Evolutionary conservation across 768 basidiomycete genomes (phyloP).

Genomic region (Mycena maculata): DNA sequence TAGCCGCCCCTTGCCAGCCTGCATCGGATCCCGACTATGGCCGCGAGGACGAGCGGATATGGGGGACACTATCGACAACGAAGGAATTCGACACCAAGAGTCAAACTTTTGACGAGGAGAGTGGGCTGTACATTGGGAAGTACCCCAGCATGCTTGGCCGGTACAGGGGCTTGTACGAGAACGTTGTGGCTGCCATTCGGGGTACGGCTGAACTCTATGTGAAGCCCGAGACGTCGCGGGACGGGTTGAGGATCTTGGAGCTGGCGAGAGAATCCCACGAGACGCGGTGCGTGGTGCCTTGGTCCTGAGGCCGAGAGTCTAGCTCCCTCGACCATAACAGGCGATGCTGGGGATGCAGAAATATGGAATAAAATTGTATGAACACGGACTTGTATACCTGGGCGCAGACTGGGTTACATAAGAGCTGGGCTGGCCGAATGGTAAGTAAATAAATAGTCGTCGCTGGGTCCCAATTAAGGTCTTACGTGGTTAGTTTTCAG

Average conservation of each 20-base stretch:
- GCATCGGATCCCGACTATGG: slow-evolving; percentile 17
- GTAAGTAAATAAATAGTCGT: slow-evolving; percentile 9
- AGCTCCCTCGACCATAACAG: slow-evolving; percentile 4
- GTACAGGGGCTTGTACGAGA: slow-evolving; percentile 21
- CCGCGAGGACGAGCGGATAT: slow-evolving; percentile 19
- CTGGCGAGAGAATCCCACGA: slow-evolving; percentile 18
- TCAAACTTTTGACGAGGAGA: slow-evolving; percentile 19
- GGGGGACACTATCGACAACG: slow-evolving; percentile 16
- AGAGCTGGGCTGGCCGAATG: slow-evolving; percentile 3
- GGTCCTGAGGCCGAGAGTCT: slow-evolving; percentile 20
- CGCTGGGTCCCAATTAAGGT: slow-evolving; percentile 14
- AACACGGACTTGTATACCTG: too few relatives aligned
- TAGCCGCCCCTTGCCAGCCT: slow-evolving; percentile 21
- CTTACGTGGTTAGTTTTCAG: slow-evolving; percentile 11
- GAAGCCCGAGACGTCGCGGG: slow-evolving; percentile 21
- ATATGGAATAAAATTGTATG: slow-evolving; percentile 13
- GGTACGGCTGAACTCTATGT: slow-evolving; percentile 21
- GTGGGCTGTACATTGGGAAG: slow-evolving; percentile 19
- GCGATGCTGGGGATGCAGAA: slow-evolving; percentile 14
- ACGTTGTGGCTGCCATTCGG: slow-evolving; percentile 22
- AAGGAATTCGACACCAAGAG: slow-evolving; percentile 9
- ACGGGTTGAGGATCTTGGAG: slow-evolving; percentile 22
- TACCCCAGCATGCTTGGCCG: slow-evolving; percentile 21
- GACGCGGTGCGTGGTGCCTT: slow-evolving; percentile 14
- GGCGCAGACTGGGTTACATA: too few relatives aligned